These are phyloP conservation scores for Lecanicillium sp. DNA, from an alignment of 2,329 filamentous ascomycete species.

Conservation along the genomic window DNA sequence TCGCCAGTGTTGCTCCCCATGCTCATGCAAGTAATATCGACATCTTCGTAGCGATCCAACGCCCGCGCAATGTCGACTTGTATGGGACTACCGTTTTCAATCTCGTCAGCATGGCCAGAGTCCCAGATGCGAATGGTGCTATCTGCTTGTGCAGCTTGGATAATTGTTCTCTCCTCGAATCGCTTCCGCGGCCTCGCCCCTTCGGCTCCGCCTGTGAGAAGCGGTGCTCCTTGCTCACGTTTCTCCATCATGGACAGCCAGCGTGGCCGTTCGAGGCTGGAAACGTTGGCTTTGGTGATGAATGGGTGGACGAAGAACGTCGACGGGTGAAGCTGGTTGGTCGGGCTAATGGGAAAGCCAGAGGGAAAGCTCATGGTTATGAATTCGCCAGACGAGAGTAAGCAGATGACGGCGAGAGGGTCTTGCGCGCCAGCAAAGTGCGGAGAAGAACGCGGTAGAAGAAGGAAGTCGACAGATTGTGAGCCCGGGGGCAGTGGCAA, in stretches of 20 bases:
- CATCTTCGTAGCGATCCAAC: conserved; percentile 66
- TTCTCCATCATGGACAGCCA: conserved; percentile 92
- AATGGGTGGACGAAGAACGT: conserved; percentile 88
- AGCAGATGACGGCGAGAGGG: conserved; percentile 73
- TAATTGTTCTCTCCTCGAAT: conserved; percentile 75
- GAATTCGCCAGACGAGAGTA: conserved; percentile 81
- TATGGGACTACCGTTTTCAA: conserved; percentile 75
- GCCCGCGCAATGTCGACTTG: conserved; percentile 84
- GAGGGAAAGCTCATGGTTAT: conserved; percentile 88
- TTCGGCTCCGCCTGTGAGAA: conserved; percentile 74
- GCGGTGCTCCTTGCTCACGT: conserved; percentile 66
- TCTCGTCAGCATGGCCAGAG: conserved; percentile 81
- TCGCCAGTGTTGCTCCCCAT: conserved; percentile 78
- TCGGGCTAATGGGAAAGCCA: conserved; percentile 83
- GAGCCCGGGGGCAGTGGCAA: conserved; percentile 71
- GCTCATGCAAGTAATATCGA: conserved; percentile 72
- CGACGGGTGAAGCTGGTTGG: conserved; percentile 85
- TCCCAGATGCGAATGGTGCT: conserved; percentile 92
- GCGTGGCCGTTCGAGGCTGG: conserved; percentile 65
- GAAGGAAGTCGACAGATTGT: conserved; percentile 70
- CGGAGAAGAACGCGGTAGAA: conserved; percentile 75
- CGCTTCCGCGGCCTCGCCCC: conserved; percentile 62
- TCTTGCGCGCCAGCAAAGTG: conserved; percentile 86
- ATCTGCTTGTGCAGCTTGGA: conserved; percentile 84
- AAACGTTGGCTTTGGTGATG: conserved; percentile 63